Evolutionary conservation across 2,329 filamentous ascomycete genomes (phyloP).

Genomic region (Penicillium sp.): DNA sequence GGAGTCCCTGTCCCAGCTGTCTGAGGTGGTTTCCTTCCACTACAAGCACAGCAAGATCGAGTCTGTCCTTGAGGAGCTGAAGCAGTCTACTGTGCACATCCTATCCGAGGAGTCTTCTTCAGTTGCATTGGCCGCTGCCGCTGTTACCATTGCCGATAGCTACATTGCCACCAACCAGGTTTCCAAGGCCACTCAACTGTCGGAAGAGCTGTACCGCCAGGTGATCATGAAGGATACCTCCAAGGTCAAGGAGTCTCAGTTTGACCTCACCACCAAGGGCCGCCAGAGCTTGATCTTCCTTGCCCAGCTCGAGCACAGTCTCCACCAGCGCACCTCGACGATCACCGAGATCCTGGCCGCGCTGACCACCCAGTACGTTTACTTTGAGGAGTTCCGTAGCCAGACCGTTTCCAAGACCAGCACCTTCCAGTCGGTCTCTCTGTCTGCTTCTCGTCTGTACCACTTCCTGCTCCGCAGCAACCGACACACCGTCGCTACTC

Average conservation of each 20-base stretch:
- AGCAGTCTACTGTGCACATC: constrained; percentile 32
- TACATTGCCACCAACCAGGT: constrained; percentile 36
- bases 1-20: constrained; percentile 36
- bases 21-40: constrained; percentile 36
- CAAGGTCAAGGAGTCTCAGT: constrained; percentile 24
- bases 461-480: constrained; percentile 27
- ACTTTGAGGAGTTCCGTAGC: constrained; percentile 40
- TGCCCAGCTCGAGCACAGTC: constrained; percentile 44
- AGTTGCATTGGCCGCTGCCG: constrained; percentile 31
- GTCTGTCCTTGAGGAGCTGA: constrained; percentile 31
- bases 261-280: constrained; percentile 34
- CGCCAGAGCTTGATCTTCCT: constrained; percentile 43
- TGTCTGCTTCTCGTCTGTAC: constrained; percentile 34
- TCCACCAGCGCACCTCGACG: constrained; percentile 30
- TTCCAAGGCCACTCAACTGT: constrained; percentile 31
- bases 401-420: constrained; percentile 37
- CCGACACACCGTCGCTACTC: constrained; percentile 22
- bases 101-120: constrained; percentile 32
- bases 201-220: constrained; percentile 39
- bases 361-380: constrained; percentile 42
- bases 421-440: constrained; percentile 35
- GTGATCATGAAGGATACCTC: constrained; percentile 36
- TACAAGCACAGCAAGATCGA: constrained; percentile 33
- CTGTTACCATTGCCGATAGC: constrained; percentile 34
- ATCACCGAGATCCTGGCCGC: constrained; percentile 44